Evolutionary conservation across 345 rosid species (phyloP).

Genomic region (Psidium friedrichsthalianum): DNA sequence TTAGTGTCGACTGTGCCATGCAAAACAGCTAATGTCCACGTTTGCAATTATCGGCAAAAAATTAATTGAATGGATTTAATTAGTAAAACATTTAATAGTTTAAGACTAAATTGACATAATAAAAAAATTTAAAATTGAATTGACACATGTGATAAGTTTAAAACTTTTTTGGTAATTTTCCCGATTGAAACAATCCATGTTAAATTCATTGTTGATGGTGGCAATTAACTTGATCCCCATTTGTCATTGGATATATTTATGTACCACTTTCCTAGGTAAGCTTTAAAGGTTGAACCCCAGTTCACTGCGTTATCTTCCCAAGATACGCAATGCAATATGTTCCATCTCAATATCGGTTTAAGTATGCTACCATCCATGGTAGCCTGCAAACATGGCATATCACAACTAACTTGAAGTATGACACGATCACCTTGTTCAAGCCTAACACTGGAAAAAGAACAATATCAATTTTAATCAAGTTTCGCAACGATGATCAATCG

Average conservation of each 20-base stretch:
- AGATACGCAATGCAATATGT: not conserved
- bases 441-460: not conserved
- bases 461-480: not conserved
- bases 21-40: too few relatives aligned
- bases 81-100: too few relatives aligned
- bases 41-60: too few relatives aligned
- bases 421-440: not conserved
- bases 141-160: too few relatives aligned
- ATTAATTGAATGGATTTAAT: too few relatives aligned
- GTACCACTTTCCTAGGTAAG: not conserved
- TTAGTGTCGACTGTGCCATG: accelerated
- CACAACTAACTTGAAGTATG: not conserved
- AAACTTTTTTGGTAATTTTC: too few relatives aligned
- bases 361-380: not conserved
- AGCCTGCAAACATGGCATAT: not conserved
- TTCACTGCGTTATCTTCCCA: not conserved
- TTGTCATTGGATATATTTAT: accelerated
- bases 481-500: not conserved
- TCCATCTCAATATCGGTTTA: not conserved
- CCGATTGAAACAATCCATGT: not conserved
- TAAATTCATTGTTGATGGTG: not conserved
- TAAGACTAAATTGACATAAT: too few relatives aligned
- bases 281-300: not conserved
- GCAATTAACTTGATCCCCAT: not conserved
- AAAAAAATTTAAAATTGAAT: too few relatives aligned